These are phyloP conservation scores for Podaxis pistillaris DNA, from an alignment of 768 basidiomycete genomes.

Conservation along the genomic window DNA sequence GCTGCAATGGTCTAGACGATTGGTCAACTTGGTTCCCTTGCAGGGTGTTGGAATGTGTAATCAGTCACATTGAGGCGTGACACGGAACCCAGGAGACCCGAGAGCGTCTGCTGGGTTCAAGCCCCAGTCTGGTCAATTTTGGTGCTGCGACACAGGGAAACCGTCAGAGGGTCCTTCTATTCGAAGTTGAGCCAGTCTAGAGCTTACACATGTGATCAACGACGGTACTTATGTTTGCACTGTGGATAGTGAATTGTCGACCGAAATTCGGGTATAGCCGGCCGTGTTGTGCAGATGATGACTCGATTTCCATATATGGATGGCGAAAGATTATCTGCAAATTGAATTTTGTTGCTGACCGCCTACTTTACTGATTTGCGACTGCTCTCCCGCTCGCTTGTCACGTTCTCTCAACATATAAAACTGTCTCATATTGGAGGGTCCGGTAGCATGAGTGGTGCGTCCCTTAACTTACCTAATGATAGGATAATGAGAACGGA, in stretches of 20 bases:
- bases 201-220: constrained; percentile 30
- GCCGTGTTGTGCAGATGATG: neutral
- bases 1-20: too few species aligned
- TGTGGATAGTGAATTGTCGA: too few species aligned
- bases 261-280: too few species aligned
- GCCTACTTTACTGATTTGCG: neutral
- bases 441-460: neutral
- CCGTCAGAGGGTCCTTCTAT: constrained; percentile 47
- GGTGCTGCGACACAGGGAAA: neutral
- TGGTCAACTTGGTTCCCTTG: too few species aligned
- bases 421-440: neutral
- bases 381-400: neutral
- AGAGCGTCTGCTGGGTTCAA: constrained; percentile 6
- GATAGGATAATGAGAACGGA: neutral
- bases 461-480: neutral
- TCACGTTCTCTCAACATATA: neutral
- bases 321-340: neutral
- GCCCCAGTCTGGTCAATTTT: neutral
- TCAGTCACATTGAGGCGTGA: too few species aligned
- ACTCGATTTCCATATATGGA: neutral
- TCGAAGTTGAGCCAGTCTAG: constrained; percentile 49
- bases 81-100: too few species aligned
- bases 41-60: too few species aligned
- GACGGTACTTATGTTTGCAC: too few species aligned
- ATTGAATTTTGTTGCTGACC: neutral